phyloP scores from a whole-genome alignment of 306 rosid genomes.

The Citrullus amarus region DNA sequence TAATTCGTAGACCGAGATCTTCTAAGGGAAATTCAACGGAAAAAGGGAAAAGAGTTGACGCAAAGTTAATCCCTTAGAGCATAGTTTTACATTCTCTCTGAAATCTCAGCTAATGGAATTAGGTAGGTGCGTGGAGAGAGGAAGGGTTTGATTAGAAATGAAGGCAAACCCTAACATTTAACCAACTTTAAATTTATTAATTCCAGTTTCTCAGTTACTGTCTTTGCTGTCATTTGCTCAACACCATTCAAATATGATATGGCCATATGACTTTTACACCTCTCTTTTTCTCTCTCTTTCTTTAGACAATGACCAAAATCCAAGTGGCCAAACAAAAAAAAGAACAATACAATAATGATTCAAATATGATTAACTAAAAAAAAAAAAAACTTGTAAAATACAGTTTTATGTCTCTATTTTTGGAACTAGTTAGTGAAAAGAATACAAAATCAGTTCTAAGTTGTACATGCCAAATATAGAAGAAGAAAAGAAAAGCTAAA shows the following conservation, averaged over 20 bases:
- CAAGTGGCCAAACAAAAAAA: neutral
- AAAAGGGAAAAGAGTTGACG: constrained; percentile 3
- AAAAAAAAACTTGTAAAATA: neutral
- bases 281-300: neutral
- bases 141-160: neutral
- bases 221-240: constrained; percentile 5
- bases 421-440: neutral
- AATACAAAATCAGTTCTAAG: neutral
- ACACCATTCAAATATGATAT: constrained; percentile 5
- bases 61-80: neutral
- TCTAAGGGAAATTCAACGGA: neutral
- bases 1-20: neutral
- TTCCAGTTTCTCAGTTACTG: neutral
- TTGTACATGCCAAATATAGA: neutral
- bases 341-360: neutral
- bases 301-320: constrained; percentile 1
- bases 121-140: neutral
- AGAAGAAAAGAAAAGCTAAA: neutral
- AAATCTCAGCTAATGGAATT: neutral
- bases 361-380: neutral
- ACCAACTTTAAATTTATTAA: neutral
- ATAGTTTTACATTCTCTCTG: neutral
- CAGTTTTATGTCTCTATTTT: neutral
- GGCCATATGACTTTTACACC: neutral
- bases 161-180: neutral